A percentile compares a stretch with the other conserved stretches of the same genome.
Conservation (phyloP, 495 filamentous ascomycete genomes). For the Lichina pygmaea region DNA sequence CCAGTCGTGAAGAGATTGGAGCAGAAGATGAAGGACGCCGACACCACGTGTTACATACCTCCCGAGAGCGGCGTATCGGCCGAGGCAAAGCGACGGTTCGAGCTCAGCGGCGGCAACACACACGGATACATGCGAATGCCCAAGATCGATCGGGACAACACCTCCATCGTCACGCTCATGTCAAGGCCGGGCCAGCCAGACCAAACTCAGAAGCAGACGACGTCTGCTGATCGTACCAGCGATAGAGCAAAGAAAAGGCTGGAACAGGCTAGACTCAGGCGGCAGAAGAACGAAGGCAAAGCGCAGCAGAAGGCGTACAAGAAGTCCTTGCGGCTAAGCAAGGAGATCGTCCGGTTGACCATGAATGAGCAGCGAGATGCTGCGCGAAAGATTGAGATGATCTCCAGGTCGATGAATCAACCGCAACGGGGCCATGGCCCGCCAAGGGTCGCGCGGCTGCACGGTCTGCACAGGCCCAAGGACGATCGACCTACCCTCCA, state of each 20-base stretch:
- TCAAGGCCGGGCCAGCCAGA: no score
- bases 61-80: slow-evolving; percentile 9
- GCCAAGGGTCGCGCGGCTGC: neutral
- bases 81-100: slow-evolving; percentile 2
- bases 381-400: neutral
- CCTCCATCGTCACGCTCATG: no score
- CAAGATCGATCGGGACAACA: no score
- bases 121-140: neutral
- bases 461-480: neutral
- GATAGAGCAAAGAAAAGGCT: neutral
- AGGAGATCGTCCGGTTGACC: neutral
- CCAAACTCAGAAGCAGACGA: no score
- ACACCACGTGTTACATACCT: slow-evolving; percentile 16
- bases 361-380: neutral
- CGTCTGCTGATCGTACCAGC: neutral
- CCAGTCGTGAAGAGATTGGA: slow-evolving; percentile 24
- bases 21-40: slow-evolving; percentile 20
- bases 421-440: neutral
- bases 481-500: neutral
- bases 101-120: neutral
- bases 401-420: neutral
- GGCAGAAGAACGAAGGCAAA: neutral
- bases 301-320: neutral
- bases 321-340: neutral
- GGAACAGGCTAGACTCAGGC: neutral